Conservation (phyloP, 495 filamentous ascomycete species). For the Letharia lupina region DNA sequence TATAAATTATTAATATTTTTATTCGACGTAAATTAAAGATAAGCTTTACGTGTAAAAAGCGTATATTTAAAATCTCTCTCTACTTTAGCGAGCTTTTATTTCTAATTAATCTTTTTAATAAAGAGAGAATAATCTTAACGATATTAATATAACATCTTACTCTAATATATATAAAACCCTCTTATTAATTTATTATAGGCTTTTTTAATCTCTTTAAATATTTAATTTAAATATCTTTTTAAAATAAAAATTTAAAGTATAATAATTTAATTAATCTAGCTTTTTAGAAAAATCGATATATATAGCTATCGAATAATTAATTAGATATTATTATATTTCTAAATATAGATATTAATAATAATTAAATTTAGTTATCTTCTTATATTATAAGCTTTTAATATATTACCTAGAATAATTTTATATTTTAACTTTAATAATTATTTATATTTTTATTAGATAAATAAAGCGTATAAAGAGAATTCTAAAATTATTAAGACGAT, state of each 20-base stretch:
- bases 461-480: neutral
- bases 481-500: neutral
- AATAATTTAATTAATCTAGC: neutral
- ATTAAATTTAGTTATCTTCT: neutral
- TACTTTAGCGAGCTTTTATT: neutral
- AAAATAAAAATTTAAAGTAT: neutral
- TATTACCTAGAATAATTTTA: neutral
- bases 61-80: neutral
- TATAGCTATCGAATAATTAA: neutral
- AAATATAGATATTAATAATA: neutral
- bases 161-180: neutral
- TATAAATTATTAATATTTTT: neutral
- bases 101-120: neutral
- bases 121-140: neutral
- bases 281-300: neutral
- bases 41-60: neutral
- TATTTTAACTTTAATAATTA: neutral
- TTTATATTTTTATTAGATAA: conserved; percentile 6
- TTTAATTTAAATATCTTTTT: neutral
- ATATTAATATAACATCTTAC: neutral
- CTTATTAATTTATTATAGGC: neutral
- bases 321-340: neutral
- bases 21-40: neutral
- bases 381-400: neutral
- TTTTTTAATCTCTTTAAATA: neutral